Evolutionary conservation across 2,329 filamentous ascomycete genomes (phyloP).

Genomic region (Magnaporthiopsis rhizophila): DNA sequence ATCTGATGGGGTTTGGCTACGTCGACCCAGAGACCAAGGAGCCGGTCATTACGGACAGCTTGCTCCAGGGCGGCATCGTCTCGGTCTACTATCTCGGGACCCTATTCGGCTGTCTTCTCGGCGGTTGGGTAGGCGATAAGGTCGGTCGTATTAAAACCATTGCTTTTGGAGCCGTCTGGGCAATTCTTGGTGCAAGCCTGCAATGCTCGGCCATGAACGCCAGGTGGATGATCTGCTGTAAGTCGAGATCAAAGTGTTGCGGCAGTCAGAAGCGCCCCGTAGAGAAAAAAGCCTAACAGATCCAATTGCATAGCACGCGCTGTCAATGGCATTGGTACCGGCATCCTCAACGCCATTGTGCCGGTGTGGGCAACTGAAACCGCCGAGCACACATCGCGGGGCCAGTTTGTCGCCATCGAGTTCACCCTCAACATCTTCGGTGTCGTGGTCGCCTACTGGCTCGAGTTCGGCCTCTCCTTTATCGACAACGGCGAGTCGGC

Average conservation of each 20-base stretch:
- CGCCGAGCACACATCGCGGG: conserved; percentile 58
- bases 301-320: conserved; percentile 34
- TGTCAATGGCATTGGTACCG: conserved; percentile 59
- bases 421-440: conserved; percentile 41
- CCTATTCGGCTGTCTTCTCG: conserved; percentile 46
- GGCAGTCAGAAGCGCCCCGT: neutral
- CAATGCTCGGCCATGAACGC: conserved; percentile 59
- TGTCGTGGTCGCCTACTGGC: conserved; percentile 25
- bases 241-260: conserved; percentile 15
- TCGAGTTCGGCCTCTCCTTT: conserved; percentile 24
- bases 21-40: conserved; percentile 36
- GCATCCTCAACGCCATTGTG: conserved; percentile 61
- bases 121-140: conserved; percentile 55
- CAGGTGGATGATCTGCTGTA: conserved; percentile 62
- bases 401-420: conserved; percentile 62
- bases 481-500: conserved; percentile 17
- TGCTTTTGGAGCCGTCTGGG: conserved; percentile 49
- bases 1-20: conserved; percentile 57
- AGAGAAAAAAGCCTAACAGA: neutral
- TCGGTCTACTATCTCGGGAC: conserved; percentile 49
- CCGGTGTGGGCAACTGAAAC: conserved; percentile 67
- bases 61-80: conserved; percentile 57
- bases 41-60: conserved; percentile 48
- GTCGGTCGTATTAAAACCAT: conserved; percentile 58
- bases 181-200: conserved; percentile 51